These are phyloP conservation scores for Colletotrichum sp. DNA, from an alignment of 2,329 filamentous ascomycete genomes.

Conservation along the genomic window DNA sequence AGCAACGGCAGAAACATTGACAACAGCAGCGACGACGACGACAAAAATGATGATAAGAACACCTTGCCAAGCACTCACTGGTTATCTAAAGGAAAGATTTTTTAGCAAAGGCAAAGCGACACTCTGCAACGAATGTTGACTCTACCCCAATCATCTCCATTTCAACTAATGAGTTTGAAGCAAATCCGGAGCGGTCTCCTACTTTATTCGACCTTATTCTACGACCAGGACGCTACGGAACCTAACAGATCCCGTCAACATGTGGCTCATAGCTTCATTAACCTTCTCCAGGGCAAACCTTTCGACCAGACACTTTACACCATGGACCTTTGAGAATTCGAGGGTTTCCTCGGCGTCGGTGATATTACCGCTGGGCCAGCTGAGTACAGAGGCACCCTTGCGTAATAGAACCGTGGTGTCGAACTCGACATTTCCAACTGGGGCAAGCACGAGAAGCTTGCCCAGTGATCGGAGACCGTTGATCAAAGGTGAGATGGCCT, in stretches of 20 bases:
- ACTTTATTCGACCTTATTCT: conserved; percentile 23
- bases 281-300: conserved; percentile 63
- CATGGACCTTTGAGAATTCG: conserved; percentile 65
- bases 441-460: conserved; percentile 65
- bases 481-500: conserved; percentile 57
- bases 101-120: background rate
- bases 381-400: conserved; percentile 65
- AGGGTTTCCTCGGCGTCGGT: conserved; percentile 71
- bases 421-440: conserved; percentile 49
- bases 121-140: fast-evolving
- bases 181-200: fast-evolving
- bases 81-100: too few species aligned
- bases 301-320: conserved; percentile 69
- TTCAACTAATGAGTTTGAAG: background rate
- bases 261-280: conserved; percentile 47
- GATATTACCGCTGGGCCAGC: conserved; percentile 67
- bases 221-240: conserved; percentile 51
- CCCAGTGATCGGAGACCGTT: conserved; percentile 58
- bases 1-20: too few species aligned
- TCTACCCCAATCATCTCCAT: background rate
- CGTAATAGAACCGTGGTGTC: conserved; percentile 44
- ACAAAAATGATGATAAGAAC: fast-evolving
- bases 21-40: background rate
- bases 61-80: too few species aligned
- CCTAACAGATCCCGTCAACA: conserved; percentile 44